phyloP scores from a whole-genome alignment of 129 eudicot species.

The Dittrichia graveolens region DNA sequence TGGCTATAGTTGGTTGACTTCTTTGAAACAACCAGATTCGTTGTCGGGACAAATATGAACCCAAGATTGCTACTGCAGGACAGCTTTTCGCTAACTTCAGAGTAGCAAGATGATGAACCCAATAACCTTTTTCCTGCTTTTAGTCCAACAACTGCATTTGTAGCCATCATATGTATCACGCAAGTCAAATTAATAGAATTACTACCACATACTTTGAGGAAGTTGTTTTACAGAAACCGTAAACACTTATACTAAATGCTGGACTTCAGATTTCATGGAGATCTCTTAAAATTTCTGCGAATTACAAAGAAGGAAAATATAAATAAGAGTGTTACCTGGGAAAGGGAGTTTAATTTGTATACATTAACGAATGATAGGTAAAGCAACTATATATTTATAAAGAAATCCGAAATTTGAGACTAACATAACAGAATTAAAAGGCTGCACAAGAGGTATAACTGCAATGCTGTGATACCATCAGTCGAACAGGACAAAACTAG shows the following conservation, averaged over 20 bases:
- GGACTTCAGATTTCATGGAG: conserved; percentile 6
- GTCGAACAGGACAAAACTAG: not conserved
- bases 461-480: conserved; percentile 16
- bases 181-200: conserved; percentile 24
- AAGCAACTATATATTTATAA: not conserved
- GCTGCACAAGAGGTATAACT: conserved; percentile 6
- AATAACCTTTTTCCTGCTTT: conserved; percentile 76
- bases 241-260: conserved; percentile 11
- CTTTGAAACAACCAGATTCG: conserved; percentile 50
- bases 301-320: conserved; percentile 14
- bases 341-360: not conserved
- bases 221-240: conserved; percentile 26
- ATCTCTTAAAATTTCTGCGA: conserved; percentile 22
- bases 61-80: conserved; percentile 46
- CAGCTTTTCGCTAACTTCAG: conserved; percentile 66
- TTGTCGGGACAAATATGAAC: conserved; percentile 43
- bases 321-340: not conserved
- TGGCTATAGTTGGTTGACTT: conserved; percentile 49
- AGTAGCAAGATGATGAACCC: conserved; percentile 64
- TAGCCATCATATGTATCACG: conserved; percentile 56
- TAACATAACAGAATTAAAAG: not conserved
- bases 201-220: conserved; percentile 36
- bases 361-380: conserved; percentile 7
- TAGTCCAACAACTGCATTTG: conserved; percentile 88
- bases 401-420: not conserved